Percentiles rank a stretch among this genome's conserved stretches.
These are phyloP conservation scores for Ogataea siamensis DNA, from an alignment of 805 yeast genomes.

Conservation along the genomic window DNA sequence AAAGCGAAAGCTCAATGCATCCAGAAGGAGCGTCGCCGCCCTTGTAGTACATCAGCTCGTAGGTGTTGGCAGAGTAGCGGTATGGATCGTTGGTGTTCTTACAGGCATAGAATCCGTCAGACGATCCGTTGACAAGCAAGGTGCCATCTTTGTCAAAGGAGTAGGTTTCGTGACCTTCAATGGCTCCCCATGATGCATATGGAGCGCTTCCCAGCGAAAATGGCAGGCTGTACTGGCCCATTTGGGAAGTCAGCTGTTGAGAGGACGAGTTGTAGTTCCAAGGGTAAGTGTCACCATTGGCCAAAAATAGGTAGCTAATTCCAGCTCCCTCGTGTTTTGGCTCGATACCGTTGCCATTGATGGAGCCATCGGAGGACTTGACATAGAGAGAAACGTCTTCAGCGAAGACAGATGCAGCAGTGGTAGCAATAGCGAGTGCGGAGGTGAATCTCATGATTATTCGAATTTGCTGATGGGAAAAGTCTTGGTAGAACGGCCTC, in stretches of 20 bases:
- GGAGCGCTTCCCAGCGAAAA: constrained; percentile 2
- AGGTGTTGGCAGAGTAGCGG: constrained; percentile 32
- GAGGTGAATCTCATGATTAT: constrained; percentile 19
- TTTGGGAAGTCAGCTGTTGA: constrained; percentile 1
- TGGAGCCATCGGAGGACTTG: constrained; percentile 27
- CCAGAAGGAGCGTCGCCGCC: constrained; percentile 23
- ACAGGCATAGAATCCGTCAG: constrained; percentile 40
- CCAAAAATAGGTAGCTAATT: constrained; percentile 38
- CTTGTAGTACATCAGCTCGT: constrained; percentile 29
- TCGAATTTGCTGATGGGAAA: not conserved
- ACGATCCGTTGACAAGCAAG: constrained; percentile 33
- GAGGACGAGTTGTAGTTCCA: constrained; percentile 23
- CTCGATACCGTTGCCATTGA: constrained; percentile 33
- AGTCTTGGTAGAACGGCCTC: not conserved
- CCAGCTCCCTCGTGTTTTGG: constrained; percentile 46
- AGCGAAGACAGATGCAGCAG: constrained; percentile 16
- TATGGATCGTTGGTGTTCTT: constrained; percentile 46
- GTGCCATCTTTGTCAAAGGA: constrained; percentile 23
- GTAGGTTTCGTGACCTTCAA: constrained; percentile 5
- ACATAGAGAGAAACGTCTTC: constrained; percentile 26
- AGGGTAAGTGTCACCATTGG: constrained; percentile 15
- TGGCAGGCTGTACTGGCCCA: constrained; percentile 2
- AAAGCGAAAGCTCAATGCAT: constrained; percentile 8
- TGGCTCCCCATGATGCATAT: constrained; percentile 12
- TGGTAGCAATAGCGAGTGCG: constrained; percentile 15